These are phyloP conservation scores for Cardamine occulta DNA, from an alignment of 345 rosid species.

Conservation along the genomic window DNA sequence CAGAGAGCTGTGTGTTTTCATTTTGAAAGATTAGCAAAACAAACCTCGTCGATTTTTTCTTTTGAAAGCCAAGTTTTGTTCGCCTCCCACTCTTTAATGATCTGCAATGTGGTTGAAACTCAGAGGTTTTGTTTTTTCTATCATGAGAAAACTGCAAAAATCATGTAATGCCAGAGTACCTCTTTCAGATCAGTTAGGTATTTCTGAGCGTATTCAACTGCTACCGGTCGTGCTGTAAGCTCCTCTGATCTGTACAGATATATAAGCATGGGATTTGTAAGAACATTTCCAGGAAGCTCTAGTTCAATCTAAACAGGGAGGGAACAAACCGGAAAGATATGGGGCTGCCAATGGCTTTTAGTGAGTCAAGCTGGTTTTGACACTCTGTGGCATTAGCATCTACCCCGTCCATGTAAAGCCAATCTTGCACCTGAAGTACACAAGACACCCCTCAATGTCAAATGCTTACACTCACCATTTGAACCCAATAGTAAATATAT, in stretches of 20 bases:
- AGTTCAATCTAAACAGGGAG: constrained; percentile 13
- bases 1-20: constrained; percentile 1
- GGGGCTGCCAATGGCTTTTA: constrained; percentile 80
- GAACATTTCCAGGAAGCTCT: neutral
- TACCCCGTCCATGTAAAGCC: constrained; percentile 97
- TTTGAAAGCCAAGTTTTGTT: constrained; percentile 93
- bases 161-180: constrained; percentile 47
- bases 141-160: constrained; percentile 22
- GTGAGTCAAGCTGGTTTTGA: constrained; percentile 63
- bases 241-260: constrained; percentile 63
- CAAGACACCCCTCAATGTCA: constrained; percentile 7
- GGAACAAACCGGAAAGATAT: constrained; percentile 70
- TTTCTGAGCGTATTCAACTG: constrained; percentile 61
- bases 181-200: constrained; percentile 70
- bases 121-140: neutral
- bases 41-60: constrained; percentile 75
- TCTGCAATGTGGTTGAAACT: constrained; percentile 51
- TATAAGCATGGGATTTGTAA: constrained; percentile 13
- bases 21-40: constrained; percentile 7
- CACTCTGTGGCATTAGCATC: constrained; percentile 86
- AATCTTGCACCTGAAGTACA: constrained; percentile 81
- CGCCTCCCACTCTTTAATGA: constrained; percentile 63
- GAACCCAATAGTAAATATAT: neutral
- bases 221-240: constrained; percentile 80
- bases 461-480: constrained; percentile 14